Conservation (phyloP, 1,284 basidiomycete species). For the Cryptococcus amylolentus region DNA sequence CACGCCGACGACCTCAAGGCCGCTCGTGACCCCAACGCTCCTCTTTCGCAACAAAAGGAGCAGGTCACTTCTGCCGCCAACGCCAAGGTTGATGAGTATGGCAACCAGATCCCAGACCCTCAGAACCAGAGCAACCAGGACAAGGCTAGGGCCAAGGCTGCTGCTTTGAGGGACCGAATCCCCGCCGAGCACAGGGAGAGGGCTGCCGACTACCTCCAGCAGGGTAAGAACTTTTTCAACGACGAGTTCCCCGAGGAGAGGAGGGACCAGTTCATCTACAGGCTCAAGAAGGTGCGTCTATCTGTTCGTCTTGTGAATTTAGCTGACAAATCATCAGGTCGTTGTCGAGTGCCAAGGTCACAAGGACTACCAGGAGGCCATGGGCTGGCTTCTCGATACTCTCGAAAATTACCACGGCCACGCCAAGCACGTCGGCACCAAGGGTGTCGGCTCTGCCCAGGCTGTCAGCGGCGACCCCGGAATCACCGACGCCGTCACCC, state of each 20-base stretch:
- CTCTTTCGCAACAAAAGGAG: slow-evolving; percentile 39
- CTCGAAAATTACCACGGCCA: slow-evolving; percentile 73
- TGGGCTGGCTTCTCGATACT: slow-evolving; percentile 69
- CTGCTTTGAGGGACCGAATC: slow-evolving; percentile 56
- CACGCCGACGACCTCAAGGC: slow-evolving; percentile 54
- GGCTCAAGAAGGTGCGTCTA: slow-evolving; percentile 56
- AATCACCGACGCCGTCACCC: slow-evolving; percentile 59
- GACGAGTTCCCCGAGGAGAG: slow-evolving; percentile 85
- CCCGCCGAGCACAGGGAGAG: slow-evolving; percentile 42
- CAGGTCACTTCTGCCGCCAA: slow-evolving; percentile 25
- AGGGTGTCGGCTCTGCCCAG: slow-evolving; percentile 48
- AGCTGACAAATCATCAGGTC: slow-evolving; percentile 17
- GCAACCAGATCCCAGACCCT: slow-evolving; percentile 22
- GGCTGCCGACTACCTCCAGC: slow-evolving; percentile 8
- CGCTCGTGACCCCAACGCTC: slow-evolving; percentile 50
- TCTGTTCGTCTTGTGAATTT: background rate
- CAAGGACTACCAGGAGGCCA: slow-evolving; percentile 79
- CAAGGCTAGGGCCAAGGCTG: slow-evolving; percentile 42
- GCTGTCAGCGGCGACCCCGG: slow-evolving; percentile 56
- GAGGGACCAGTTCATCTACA: slow-evolving; percentile 56
- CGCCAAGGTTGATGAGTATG: slow-evolving; percentile 49
- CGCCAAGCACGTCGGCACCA: slow-evolving; percentile 53
- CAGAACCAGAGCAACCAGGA: slow-evolving; percentile 63
- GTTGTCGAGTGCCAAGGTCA: slow-evolving; percentile 80
- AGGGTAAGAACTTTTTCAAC: slow-evolving; percentile 64